Percentiles rank a stretch among this genome's conserved stretches.
phyloP scores from a whole-genome alignment of 768 basidiomycete species.

The Termitomyces sp. region DNA sequence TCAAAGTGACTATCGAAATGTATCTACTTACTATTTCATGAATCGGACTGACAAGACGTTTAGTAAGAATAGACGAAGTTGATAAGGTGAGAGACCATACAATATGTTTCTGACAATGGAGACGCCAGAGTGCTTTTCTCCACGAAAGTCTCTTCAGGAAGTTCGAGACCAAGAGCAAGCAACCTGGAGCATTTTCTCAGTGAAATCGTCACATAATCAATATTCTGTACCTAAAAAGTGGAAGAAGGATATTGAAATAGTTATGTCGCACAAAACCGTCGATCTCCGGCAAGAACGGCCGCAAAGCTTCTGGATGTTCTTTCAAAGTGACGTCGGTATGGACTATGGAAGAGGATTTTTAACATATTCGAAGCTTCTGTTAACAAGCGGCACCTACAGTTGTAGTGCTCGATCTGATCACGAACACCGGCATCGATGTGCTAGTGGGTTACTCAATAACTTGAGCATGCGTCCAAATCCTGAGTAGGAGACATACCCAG shows the following conservation, averaged over 20 bases:
- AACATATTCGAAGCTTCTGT: background rate
- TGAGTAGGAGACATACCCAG: constrained; percentile 9
- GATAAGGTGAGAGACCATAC: constrained; percentile 17
- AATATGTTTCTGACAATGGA: constrained; percentile 31
- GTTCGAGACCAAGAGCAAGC: constrained; percentile 40
- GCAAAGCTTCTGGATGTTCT: constrained; percentile 32
- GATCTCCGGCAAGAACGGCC: constrained; percentile 34
- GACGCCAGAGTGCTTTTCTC: constrained; percentile 34
- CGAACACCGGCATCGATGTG: constrained; percentile 59
- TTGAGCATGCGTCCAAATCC: no score
- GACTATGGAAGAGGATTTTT: constrained; percentile 21
- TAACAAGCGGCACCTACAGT: constrained; percentile 35
- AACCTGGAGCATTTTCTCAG: constrained; percentile 13
- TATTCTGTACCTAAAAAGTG: constrained; percentile 44
- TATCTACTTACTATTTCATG: constrained; percentile 42
- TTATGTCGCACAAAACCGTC: constrained; percentile 32
- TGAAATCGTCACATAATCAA: background rate
- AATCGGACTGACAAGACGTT: constrained; percentile 42
- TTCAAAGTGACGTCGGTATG: constrained; percentile 29
- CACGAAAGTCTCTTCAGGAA: constrained; percentile 42
- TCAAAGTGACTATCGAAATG: constrained; percentile 28
- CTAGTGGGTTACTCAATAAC: constrained; percentile 26
- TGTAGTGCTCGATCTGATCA: constrained; percentile 65
- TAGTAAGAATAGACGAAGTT: constrained; percentile 12
- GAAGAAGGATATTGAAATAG: constrained; percentile 33